Base-by-base conservation (phyloP, 2,329 filamentous ascomycete species). In the Scedosporium minutisporum region DNA sequence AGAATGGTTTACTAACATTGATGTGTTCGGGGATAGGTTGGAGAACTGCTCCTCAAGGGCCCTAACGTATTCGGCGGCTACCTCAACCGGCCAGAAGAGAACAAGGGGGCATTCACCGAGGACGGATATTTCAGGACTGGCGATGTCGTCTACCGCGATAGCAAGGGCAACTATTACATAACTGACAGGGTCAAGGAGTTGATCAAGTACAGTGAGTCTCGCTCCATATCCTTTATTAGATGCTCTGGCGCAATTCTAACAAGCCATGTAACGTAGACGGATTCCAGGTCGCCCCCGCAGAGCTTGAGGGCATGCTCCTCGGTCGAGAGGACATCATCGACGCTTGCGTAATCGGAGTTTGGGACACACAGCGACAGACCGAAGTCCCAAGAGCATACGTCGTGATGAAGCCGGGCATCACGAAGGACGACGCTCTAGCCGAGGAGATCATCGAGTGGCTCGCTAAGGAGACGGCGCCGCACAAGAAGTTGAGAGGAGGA, bases 121-220 rank as follows among this genome's bases (percentile, higher is more conserved):
- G 91, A 96, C 66, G 91, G 91, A 1, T 97, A 87, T 78, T 96
- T 96, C 81, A 93, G 88, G 74, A 96, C 93, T 0, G 93, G 93
- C 1, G 93, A 97, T 69, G 86, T 96, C 27, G 90, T 91, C 3
- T 87, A 90, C 66, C 84, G 90, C 69, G 90, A 96, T 70, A 77
- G 82, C 57, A 81, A 89, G 59, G 89, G 89, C 33, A 90, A 96
- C 70, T 90, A 96, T 69, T 96, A 87, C 77, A 93, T 96, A 71
- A 96, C 93, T 1, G 93, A 97, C 71, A 87, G 92, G 38, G 85
- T 86, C 70, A 91, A 92, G 78, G 88, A 84, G 67, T 87, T 80
- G 62, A 78, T 80, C 69, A 80, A 80, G 67, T 80, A 78, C 67
- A 79, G 81, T 83, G 70, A 70, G 80, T 72, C 10, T 21, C 21